Base-by-base conservation (phyloP, 2,329 filamentous ascomycete species). In the Myriangium duriaei region DNA sequence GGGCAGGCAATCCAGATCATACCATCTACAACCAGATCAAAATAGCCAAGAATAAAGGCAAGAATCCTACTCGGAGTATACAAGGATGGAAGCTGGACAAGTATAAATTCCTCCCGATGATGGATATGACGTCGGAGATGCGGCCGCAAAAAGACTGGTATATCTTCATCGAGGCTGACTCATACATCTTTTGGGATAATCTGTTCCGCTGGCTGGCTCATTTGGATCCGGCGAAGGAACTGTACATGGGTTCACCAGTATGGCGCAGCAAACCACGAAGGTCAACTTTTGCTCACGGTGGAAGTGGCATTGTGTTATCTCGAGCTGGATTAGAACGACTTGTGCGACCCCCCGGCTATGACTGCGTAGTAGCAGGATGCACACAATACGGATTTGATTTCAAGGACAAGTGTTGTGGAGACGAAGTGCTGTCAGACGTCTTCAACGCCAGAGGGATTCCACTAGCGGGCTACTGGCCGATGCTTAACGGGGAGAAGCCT, bases 81-180 rank as follows among this genome's bases (percentile, higher is more conserved):
- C 21, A 26, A 54, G 66, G 65, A 2, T 68, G 67, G 66, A 55
- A 47, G 15, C 55, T 69, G 19, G 66, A 69, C 53, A 64, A 64
- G 45, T 69, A 61, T 54, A 70, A 70, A 46, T 69, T 70, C 40
- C 48, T 70, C 16, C 63, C 67, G 21, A 66, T 67, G 57, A 55
- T 69, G 3, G 63, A 68, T 42, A 55, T 57, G 12, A 63, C 66
- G 2, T 65, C 64, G 55, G 47, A 52, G 16, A 53, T 56, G 40
- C 63, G 60, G 29, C 66, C 66, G 1, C 50, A 57, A 16, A 60
- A 57, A 34, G 55, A 62, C 30, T 69, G 67, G 58, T 69, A 65
- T 43, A 60, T 70, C 40, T 70, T 70, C 47, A 58, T 66, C 34
- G 67, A 70, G 44, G 62, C 65, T 1, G 67, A 70, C 46, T 69